These are phyloP conservation scores for Aspergillus sergii DNA, from an alignment of 2,329 filamentous ascomycete species.

Conservation along the genomic window DNA sequence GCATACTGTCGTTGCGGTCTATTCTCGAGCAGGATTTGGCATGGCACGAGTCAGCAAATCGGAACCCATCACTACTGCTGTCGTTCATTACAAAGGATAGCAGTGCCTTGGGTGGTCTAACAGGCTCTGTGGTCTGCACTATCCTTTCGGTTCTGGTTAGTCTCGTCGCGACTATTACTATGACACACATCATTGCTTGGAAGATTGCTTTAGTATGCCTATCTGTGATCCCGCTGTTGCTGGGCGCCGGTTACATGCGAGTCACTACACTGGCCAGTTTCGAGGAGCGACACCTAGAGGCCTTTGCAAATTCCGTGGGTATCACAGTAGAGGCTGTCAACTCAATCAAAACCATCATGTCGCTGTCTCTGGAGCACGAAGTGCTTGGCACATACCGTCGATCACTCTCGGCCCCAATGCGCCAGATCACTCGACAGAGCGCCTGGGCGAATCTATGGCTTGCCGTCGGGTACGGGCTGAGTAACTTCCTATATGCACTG, in stretches of 20 bases:
- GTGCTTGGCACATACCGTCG: slow-evolving; percentile 49
- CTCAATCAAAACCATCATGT: slow-evolving; percentile 57
- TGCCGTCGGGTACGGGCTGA: slow-evolving; percentile 48
- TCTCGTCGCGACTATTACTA: slow-evolving; percentile 66
- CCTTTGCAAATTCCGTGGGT: slow-evolving; percentile 54
- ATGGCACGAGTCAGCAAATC: slow-evolving; percentile 69
- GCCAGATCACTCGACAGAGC: slow-evolving; percentile 45
- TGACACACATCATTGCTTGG: slow-evolving; percentile 74
- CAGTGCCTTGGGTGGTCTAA: slow-evolving; percentile 67
- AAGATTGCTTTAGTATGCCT: slow-evolving; percentile 74
- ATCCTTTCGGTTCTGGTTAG: slow-evolving; percentile 69
- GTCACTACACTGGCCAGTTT: slow-evolving; percentile 62
- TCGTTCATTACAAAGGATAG: slow-evolving; percentile 71
- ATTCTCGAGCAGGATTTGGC: slow-evolving; percentile 67
- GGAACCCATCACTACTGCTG: slow-evolving; percentile 64
- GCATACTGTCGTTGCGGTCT: slow-evolving; percentile 66
- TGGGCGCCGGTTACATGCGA: slow-evolving; percentile 70
- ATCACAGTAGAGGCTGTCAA: slow-evolving; percentile 57
- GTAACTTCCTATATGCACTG: slow-evolving; percentile 72
- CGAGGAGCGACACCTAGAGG: slow-evolving; percentile 57
- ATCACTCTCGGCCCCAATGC: slow-evolving; percentile 50
- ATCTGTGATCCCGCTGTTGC: slow-evolving; percentile 67
- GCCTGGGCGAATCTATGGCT: slow-evolving; percentile 45
- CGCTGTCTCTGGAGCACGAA: slow-evolving; percentile 55
- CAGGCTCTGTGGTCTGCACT: slow-evolving; percentile 70